Percentiles rank a stretch among this genome's conserved stretches.
phyloP scores from a whole-genome alignment of 225 moss, liverwort and hornwort genomes.

The Marchantia paleacea region DNA sequence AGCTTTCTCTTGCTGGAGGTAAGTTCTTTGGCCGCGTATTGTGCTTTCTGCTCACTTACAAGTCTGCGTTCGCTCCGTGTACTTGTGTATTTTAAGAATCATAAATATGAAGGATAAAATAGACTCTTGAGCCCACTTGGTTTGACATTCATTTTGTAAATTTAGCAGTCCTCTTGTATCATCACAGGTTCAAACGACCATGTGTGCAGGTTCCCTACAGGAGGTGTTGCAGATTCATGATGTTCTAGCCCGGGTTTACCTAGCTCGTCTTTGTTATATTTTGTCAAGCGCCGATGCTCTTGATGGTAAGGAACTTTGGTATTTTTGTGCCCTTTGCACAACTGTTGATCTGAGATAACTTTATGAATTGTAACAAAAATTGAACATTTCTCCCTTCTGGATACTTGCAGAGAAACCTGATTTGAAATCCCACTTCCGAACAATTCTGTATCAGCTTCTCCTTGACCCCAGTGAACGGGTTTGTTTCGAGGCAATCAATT shows the following conservation, averaged over 20 bases:
- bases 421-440: slow-evolving; percentile 87
- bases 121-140: too few relatives aligned
- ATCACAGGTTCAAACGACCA: too few relatives aligned
- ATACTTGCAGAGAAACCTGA: slow-evolving; percentile 86
- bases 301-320: slow-evolving; percentile 55
- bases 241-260: slow-evolving; percentile 93
- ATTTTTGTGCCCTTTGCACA: too few relatives aligned
- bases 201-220: slow-evolving; percentile 73
- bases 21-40: slow-evolving; percentile 4
- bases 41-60: background rate
- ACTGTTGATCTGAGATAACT: background rate
- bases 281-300: slow-evolving; percentile 88
- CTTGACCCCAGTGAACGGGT: slow-evolving; percentile 96
- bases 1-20: slow-evolving; percentile 94
- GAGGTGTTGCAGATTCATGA: slow-evolving; percentile 97
- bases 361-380: background rate
- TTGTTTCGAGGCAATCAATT: slow-evolving; percentile 97
- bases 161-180: too few relatives aligned
- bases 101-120: too few relatives aligned
- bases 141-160: too few relatives aligned
- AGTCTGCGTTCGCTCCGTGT: background rate
- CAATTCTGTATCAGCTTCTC: slow-evolving; percentile 92
- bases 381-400: too few relatives aligned
- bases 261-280: slow-evolving; percentile 91
- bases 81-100: background rate